Conservation (phyloP, 176 grass and related monocot genomes). For the Tuctoria greenei region DNA sequence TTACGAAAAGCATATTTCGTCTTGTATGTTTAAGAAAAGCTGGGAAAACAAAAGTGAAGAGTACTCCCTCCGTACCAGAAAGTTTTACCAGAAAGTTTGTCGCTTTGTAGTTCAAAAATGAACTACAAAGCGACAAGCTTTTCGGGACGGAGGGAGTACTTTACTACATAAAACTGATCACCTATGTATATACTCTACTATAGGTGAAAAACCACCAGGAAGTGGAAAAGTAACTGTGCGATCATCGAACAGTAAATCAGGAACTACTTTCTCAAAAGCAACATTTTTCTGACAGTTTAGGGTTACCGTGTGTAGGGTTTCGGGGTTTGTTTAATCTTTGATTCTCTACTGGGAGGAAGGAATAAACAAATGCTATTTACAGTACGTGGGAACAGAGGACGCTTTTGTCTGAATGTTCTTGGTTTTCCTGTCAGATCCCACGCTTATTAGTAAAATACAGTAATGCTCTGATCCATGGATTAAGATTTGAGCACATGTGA, state of each 20-base stretch:
- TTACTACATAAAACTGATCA: neutral
- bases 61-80: too few relatives aligned
- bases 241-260: neutral
- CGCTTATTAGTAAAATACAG: neutral
- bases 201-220: slow-evolving; percentile 3
- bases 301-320: neutral
- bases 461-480: neutral
- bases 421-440: slow-evolving; percentile 23
- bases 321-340: neutral
- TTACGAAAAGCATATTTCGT: neutral
- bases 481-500: slow-evolving; percentile 19
- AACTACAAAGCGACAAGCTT: too few relatives aligned
- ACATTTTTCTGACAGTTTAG: neutral
- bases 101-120: too few relatives aligned
- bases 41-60: neutral
- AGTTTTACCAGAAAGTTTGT: too few relatives aligned
- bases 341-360: neutral
- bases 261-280: too few relatives aligned
- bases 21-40: neutral
- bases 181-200: neutral
- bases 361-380: neutral
- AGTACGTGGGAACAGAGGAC: slow-evolving; percentile 23
- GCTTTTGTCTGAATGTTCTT: slow-evolving; percentile 53
- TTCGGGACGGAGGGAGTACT: neutral
- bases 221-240: neutral